Evolutionary conservation across 169 alveolate species (phyloP).

Genomic region (Fabrea salina): DNA sequence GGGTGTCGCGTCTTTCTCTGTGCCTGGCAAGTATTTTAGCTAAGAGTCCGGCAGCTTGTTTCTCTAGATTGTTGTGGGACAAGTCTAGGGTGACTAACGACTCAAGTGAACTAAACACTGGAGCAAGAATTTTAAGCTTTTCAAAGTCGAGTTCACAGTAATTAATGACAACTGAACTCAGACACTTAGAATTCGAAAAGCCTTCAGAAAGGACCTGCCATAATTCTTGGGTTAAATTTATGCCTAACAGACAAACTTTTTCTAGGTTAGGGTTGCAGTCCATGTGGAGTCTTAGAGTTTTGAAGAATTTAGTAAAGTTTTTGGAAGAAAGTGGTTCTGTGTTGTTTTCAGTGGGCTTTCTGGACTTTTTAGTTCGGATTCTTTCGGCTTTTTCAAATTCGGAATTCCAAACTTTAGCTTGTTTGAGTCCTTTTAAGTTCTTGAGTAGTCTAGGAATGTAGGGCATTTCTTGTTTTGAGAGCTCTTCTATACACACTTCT

Average conservation of each 20-base stretch:
- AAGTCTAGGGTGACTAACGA: background rate
- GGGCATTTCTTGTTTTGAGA: background rate
- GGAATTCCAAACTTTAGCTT: background rate
- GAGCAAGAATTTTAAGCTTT: background rate
- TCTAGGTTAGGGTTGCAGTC: background rate
- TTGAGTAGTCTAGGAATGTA: background rate
- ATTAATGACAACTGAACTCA: background rate
- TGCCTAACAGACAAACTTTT: background rate
- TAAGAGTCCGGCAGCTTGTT: background rate
- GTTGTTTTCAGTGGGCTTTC: too few species aligned
- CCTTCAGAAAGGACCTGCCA: background rate
- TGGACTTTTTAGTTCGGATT: too few species aligned
- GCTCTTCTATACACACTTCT: constrained; percentile 8
- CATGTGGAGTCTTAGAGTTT: too few species aligned
- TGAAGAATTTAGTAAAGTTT: too few species aligned
- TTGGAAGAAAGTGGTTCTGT: too few species aligned
- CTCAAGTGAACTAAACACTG: background rate
- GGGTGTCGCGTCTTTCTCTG: constrained; percentile 25
- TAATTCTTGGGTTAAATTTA: background rate
- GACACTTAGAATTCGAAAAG: background rate
- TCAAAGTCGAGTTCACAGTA: background rate
- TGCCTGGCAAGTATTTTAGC: constrained; percentile 13
- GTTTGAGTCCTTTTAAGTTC: background rate
- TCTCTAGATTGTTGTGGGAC: background rate
- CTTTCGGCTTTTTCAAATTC: background rate